These are phyloP conservation scores for Podaxis carcinomalis DNA, from an alignment of 768 basidiomycete genomes.

Conservation along the genomic window DNA sequence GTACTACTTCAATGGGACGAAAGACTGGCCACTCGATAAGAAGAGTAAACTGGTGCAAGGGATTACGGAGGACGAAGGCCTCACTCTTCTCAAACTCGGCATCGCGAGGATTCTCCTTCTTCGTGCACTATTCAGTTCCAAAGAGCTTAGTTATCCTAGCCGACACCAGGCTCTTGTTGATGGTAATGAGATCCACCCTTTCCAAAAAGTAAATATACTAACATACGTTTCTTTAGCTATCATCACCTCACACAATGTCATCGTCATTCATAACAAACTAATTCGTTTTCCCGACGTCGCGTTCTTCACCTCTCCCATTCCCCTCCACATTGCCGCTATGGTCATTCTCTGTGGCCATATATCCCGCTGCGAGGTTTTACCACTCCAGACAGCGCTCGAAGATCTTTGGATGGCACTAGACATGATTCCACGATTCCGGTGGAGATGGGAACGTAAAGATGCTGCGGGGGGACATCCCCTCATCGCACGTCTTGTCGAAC, in stretches of 20 bases:
- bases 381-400: slow-evolving; percentile 64
- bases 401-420: slow-evolving; percentile 86
- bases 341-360: slow-evolving; percentile 86
- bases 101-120: slow-evolving; percentile 77
- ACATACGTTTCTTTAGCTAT: slow-evolving; percentile 46
- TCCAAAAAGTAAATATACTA: background rate
- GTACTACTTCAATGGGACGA: slow-evolving; percentile 73
- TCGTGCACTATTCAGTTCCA: slow-evolving; percentile 74
- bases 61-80: slow-evolving; percentile 76
- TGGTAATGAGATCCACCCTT: slow-evolving; percentile 42
- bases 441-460: slow-evolving; percentile 90
- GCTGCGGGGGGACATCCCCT: slow-evolving; percentile 78
- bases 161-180: slow-evolving; percentile 72
- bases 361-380: slow-evolving; percentile 66
- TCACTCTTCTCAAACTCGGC: slow-evolving; percentile 79
- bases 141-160: slow-evolving; percentile 61
- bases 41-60: slow-evolving; percentile 63
- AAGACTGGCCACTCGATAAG: slow-evolving; percentile 67
- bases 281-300: slow-evolving; percentile 83
- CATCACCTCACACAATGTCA: slow-evolving; percentile 83
- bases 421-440: slow-evolving; percentile 85
- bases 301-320: slow-evolving; percentile 87
- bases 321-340: slow-evolving; percentile 88
- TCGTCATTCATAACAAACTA: slow-evolving; percentile 78
- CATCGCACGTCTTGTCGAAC: slow-evolving; percentile 77